Conservation (phyloP, 1,284 basidiomycete genomes). For the Tylopilus sp. region DNA sequence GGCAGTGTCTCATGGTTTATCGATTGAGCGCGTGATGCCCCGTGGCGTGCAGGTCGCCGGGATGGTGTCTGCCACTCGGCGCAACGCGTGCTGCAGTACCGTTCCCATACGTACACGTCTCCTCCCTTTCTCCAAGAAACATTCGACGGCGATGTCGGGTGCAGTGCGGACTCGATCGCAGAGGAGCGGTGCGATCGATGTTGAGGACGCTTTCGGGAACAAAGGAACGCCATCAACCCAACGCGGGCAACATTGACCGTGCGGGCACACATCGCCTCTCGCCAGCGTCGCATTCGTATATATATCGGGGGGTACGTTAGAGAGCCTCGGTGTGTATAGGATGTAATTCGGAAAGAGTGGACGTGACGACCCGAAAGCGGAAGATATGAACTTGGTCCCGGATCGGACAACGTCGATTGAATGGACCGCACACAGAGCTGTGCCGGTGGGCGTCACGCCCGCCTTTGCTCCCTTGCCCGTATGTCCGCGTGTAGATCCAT, state of each 20-base stretch:
- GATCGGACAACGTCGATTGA: no score
- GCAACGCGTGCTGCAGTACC: no score
- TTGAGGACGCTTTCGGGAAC: background rate
- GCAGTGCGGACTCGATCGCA: background rate
- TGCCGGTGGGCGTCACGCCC: background rate
- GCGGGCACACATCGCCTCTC: background rate
- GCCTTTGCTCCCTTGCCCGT: background rate
- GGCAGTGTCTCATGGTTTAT: no score
- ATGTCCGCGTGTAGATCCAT: background rate
- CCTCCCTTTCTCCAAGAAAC: no score
- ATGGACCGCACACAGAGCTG: no score
- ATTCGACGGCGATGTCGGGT: background rate
- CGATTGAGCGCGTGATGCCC: no score
- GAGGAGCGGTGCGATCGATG: background rate
- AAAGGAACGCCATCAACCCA: background rate
- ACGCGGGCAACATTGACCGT: background rate
- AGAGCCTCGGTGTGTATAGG: background rate
- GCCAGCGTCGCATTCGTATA: background rate
- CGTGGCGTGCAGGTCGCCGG: no score
- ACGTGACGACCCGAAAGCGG: background rate
- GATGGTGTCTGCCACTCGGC: no score
- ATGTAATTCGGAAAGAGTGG: background rate
- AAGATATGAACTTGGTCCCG: no score
- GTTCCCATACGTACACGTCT: no score
- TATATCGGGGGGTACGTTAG: background rate